Conservation (phyloP, 1,139 yeast species). For the Komagataea norvegica region DNA sequence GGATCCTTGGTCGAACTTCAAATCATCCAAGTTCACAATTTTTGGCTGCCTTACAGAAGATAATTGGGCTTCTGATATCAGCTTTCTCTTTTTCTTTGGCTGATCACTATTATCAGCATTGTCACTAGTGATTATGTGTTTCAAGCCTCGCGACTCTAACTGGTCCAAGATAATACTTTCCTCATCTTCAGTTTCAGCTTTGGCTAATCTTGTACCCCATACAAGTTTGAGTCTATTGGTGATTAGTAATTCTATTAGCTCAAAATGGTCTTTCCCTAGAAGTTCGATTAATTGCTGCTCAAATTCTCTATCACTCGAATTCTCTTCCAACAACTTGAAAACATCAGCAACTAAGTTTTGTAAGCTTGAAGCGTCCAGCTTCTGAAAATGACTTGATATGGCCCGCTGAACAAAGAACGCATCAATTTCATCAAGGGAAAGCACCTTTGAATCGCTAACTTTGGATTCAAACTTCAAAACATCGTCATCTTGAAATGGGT, state of each 20-base stretch:
- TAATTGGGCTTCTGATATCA: conserved; percentile 2
- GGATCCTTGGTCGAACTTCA: conserved; percentile 68
- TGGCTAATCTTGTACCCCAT: conserved; percentile 47
- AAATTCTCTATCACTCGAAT: conserved; percentile 38
- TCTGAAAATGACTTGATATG: conserved; percentile 31
- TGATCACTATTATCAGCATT: conserved; percentile 17
- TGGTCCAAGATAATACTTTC: conserved; percentile 27
- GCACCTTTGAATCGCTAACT: neutral
- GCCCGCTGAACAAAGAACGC: conserved; percentile 47
- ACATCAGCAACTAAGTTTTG: conserved; percentile 32
- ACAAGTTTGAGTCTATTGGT: conserved; percentile 50
- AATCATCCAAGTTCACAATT: conserved; percentile 57
- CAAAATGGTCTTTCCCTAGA: conserved; percentile 47
- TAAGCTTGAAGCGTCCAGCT: conserved; percentile 35
- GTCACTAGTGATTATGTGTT: conserved; percentile 25
- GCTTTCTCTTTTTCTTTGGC: conserved; percentile 25
- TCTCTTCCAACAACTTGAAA: conserved; percentile 31
- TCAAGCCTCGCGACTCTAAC: conserved; percentile 33
- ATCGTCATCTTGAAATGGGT: conserved; percentile 24
- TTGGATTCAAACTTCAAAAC: conserved; percentile 24
- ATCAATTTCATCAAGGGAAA: conserved; percentile 35
- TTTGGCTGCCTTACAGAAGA: conserved; percentile 39
- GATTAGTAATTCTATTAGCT: conserved; percentile 44
- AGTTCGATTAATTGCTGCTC: conserved; percentile 49
- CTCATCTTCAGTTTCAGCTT: conserved; percentile 35